These are phyloP conservation scores for Flaveria trinervia DNA, from an alignment of 129 eudicot genomes.

Conservation along the genomic window DNA sequence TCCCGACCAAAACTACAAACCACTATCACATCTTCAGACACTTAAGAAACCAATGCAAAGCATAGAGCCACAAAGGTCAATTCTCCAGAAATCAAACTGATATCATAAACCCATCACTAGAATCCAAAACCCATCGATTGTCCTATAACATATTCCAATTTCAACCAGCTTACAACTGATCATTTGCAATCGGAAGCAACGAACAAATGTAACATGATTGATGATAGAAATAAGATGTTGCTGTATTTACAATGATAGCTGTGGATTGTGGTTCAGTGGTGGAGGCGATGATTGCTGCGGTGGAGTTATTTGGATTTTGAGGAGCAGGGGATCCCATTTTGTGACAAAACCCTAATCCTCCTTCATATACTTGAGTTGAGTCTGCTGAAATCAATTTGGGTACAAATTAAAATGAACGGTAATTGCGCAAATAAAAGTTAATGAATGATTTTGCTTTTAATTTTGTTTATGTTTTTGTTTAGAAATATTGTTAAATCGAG, in stretches of 20 bases:
- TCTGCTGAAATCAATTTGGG: slow-evolving; percentile 15
- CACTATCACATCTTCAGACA: slow-evolving; percentile 3
- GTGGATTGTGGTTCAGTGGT: slow-evolving; percentile 12
- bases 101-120: not conserved
- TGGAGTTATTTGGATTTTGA: slow-evolving; percentile 26
- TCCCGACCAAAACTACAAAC: slow-evolving; percentile 11
- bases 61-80: slow-evolving; percentile 2
- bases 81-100: not conserved
- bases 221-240: slow-evolving; percentile 4
- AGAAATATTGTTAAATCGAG: slow-evolving; percentile 22
- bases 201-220: slow-evolving; percentile 6
- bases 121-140: slow-evolving; percentile 12
- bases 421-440: not conserved
- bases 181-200: slow-evolving; percentile 16
- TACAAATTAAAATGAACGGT: slow-evolving; percentile 24
- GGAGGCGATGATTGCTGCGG: slow-evolving; percentile 35
- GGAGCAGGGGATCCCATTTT: slow-evolving; percentile 33
- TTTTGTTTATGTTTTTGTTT: not conserved
- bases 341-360: slow-evolving; percentile 34
- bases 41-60: not conserved
- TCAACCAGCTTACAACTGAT: slow-evolving; percentile 9
- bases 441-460: not conserved
- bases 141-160: not conserved
- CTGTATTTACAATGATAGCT: slow-evolving; percentile 28
- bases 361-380: slow-evolving; percentile 8